Evolutionary conservation across 345 rosid species (phyloP).

Genomic region (Clarkia xantiana): DNA sequence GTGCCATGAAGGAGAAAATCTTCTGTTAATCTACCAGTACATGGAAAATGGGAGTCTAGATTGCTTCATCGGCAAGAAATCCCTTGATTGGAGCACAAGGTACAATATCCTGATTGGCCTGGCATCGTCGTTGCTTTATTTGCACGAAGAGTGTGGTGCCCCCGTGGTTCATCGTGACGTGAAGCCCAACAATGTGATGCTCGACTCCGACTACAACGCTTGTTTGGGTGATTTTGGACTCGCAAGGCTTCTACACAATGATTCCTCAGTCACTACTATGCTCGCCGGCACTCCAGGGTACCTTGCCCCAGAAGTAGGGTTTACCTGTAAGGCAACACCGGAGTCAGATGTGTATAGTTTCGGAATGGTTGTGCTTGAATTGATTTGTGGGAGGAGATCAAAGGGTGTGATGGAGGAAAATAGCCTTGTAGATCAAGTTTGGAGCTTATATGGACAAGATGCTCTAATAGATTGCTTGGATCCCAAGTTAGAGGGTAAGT

Average conservation of each 20-base stretch:
- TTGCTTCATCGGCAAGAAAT: constrained; percentile 18
- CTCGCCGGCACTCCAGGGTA: constrained; percentile 32
- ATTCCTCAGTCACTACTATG: constrained; percentile 21
- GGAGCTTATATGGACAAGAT: constrained; percentile 14
- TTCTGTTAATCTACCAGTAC: constrained; percentile 28
- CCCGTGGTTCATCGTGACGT: constrained; percentile 28
- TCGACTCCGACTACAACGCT: constrained; percentile 21
- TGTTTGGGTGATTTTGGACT: constrained; percentile 25
- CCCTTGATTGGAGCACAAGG: constrained; percentile 21
- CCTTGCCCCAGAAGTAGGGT: constrained; percentile 21
- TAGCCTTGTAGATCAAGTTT: constrained; percentile 22
- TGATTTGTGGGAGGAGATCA: constrained; percentile 21
- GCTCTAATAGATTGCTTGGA: constrained; percentile 15
- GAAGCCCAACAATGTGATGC: constrained; percentile 31
- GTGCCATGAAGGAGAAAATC: constrained; percentile 26
- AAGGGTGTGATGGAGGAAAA: constrained; percentile 19
- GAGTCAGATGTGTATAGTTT: constrained; percentile 25
- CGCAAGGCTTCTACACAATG: constrained; percentile 19
- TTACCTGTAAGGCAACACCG: constrained; percentile 18
- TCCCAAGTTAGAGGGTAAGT: constrained; percentile 7
- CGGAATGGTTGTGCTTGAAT: constrained; percentile 25
- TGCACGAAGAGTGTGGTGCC: constrained; percentile 26
- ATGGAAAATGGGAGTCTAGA: constrained; percentile 37
- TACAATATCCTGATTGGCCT: constrained; percentile 19
- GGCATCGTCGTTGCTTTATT: constrained; percentile 29